Percentiles rank a stretch among this genome's conserved stretches.
Evolutionary conservation across 352 stramenopile species (phyloP).

Genomic region (Pilasporangium apinafurcum): DNA sequence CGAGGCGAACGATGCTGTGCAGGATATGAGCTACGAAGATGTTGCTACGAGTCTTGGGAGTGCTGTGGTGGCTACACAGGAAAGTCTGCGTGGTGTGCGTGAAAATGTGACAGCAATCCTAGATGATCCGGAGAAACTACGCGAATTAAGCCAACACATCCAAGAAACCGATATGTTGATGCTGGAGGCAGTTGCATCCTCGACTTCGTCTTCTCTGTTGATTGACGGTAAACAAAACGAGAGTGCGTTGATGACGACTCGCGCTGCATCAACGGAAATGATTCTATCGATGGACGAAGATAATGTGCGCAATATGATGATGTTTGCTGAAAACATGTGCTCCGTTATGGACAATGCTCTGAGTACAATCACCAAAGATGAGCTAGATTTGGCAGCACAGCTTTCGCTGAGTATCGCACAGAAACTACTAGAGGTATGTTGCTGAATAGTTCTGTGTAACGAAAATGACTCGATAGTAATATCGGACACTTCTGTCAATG

Average conservation of each 20-base stretch:
- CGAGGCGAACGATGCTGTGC: conserved; percentile 44
- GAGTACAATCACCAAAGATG: conserved; percentile 66
- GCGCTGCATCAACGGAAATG: conserved; percentile 7
- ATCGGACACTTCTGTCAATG: not conserved
- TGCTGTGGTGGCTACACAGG: conserved; percentile 49
- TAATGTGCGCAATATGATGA: conserved; percentile 67
- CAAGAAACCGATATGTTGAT: conserved; percentile 36
- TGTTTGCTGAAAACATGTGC: conserved; percentile 71
- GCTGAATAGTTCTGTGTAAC: no score
- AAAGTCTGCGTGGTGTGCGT: conserved; percentile 56
- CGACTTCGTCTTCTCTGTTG: no score
- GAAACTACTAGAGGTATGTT: conserved; percentile 50
- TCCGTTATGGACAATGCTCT: conserved; percentile 64
- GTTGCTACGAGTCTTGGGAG: conserved; percentile 42
- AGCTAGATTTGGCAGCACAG: conserved; percentile 57
- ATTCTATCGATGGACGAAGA: conserved; percentile 40
- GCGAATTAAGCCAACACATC: conserved; percentile 45
- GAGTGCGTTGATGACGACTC: not conserved
- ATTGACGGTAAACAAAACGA: not conserved
- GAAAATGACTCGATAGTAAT: not conserved
- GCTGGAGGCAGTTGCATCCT: conserved; percentile 40
- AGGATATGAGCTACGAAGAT: conserved; percentile 45
- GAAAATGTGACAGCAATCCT: conserved; percentile 51
- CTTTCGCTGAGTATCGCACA: conserved; percentile 71
- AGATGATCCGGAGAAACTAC: conserved; percentile 56